These are phyloP conservation scores for Paxillus involutus DNA, from an alignment of 768 basidiomycete genomes.

Conservation along the genomic window DNA sequence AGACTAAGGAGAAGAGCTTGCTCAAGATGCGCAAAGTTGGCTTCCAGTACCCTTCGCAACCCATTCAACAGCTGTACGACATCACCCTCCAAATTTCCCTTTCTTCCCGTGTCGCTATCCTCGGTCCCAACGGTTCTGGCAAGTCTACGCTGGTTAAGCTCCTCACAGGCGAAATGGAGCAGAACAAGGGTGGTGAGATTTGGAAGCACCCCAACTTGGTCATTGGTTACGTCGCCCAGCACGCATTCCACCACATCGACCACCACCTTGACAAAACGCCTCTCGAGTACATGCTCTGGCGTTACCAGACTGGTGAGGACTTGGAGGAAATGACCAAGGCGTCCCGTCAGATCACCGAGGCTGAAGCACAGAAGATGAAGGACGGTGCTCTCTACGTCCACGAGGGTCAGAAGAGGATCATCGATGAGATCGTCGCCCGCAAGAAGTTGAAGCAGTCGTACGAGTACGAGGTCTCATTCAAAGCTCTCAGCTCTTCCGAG, in stretches of 20 bases:
- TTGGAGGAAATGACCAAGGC: constrained; percentile 96
- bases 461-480: constrained; percentile 98
- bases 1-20: constrained; percentile 98
- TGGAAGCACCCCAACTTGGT: constrained; percentile 99
- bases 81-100: constrained; percentile 96
- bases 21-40: constrained; percentile 98
- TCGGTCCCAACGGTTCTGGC: constrained; percentile 98
- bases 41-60: constrained; percentile 90
- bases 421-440: constrained; percentile 86
- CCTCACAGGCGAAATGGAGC: constrained; percentile 94
- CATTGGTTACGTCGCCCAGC: constrained; percentile 98
- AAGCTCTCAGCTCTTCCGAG: constrained; percentile 92
- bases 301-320: constrained; percentile 99
- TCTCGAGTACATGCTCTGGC: constrained; percentile 99
- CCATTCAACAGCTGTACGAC: constrained; percentile 89
- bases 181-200: constrained; percentile 94
- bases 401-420: constrained; percentile 92
- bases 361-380: constrained; percentile 95
- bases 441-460: constrained; percentile 99
- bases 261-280: constrained; percentile 98
- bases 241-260: constrained; percentile 99
- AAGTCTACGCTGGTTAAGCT: constrained; percentile 98
- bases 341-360: constrained; percentile 80
- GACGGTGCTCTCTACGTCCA: constrained; percentile 83
- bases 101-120: constrained; percentile 96